Evolutionary conservation across 2,329 filamentous ascomycete genomes (phyloP).

Genomic region (Colletotrichum eremochloae): DNA sequence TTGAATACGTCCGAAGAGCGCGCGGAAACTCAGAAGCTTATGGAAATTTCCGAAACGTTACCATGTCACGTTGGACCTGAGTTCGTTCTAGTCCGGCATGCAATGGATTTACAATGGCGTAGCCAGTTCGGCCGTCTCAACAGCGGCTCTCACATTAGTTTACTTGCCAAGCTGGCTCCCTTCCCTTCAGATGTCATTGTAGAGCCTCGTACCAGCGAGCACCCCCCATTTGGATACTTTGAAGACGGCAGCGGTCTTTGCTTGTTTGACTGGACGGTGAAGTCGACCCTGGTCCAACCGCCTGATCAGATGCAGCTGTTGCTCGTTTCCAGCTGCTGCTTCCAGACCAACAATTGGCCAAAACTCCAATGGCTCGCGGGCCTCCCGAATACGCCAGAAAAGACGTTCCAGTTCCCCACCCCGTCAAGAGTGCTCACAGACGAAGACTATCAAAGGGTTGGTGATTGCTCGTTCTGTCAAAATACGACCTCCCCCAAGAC

Average conservation of each 20-base stretch:
- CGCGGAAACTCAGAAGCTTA: not conserved
- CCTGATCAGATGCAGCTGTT: not conserved
- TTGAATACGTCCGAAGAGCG: not conserved
- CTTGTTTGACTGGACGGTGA: constrained; percentile 16
- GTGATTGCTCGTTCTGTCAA: not conserved
- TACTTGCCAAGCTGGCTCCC: not conserved
- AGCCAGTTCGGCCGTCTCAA: not conserved
- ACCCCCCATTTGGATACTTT: constrained; percentile 1
- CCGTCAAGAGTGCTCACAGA: not conserved
- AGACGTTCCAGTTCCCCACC: not conserved
- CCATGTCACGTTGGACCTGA: constrained; percentile 6
- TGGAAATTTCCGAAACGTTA: not conserved
- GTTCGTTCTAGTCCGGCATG: not conserved
- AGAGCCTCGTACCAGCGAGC: not conserved
- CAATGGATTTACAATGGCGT: not conserved
- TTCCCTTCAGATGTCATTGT: not conserved
- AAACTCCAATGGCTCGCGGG: not conserved
- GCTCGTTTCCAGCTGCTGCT: constrained; percentile 7
- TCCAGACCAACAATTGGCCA: constrained; percentile 2
- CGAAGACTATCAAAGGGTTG: not conserved
- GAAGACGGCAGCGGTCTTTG: not conserved
- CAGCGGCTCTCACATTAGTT: not conserved
- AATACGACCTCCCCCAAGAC: not conserved
- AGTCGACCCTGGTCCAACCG: not conserved
- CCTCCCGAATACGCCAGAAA: not conserved